These are phyloP conservation scores for Mycena haematopus DNA, from an alignment of 768 basidiomycete genomes.

Conservation along the genomic window DNA sequence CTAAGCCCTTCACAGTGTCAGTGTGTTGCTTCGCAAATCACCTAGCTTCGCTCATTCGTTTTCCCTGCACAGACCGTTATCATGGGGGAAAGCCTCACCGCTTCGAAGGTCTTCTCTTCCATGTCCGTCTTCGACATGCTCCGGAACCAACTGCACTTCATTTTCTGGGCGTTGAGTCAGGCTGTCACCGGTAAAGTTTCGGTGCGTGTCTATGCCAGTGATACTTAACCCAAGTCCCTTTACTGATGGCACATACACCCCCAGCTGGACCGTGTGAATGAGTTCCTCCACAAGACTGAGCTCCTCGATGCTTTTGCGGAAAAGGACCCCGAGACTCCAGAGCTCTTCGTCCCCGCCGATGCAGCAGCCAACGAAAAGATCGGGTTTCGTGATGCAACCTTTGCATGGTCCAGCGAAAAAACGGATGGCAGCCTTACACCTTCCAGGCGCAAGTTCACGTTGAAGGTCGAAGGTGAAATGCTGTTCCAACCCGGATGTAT, in stretches of 20 bases:
- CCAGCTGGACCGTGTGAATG: conserved; percentile 49
- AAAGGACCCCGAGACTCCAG: conserved; percentile 33
- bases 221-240: neutral
- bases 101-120: conserved; percentile 55
- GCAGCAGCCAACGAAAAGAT: conserved; percentile 41
- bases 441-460: conserved; percentile 53
- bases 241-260: neutral
- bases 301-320: conserved; percentile 48
- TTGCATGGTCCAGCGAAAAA: conserved; percentile 59
- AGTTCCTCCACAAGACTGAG: conserved; percentile 54
- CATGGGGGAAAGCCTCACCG: conserved; percentile 48
- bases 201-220: conserved; percentile 34
- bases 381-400: conserved; percentile 61
- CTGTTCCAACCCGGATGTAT: conserved; percentile 58
- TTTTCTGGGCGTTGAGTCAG: conserved; percentile 30
- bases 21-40: neutral
- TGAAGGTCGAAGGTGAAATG: conserved; percentile 58
- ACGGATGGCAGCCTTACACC: conserved; percentile 40
- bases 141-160: conserved; percentile 39
- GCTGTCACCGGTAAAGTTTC: conserved; percentile 63
- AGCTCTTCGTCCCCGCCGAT: conserved; percentile 27
- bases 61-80: conserved; percentile 40
- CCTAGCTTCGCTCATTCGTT: neutral
- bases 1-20: conserved; percentile 14
- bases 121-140: conserved; percentile 70